Conservation (phyloP, 2,329 filamentous ascomycete species). For the Phialophora verrucosa region DNA sequence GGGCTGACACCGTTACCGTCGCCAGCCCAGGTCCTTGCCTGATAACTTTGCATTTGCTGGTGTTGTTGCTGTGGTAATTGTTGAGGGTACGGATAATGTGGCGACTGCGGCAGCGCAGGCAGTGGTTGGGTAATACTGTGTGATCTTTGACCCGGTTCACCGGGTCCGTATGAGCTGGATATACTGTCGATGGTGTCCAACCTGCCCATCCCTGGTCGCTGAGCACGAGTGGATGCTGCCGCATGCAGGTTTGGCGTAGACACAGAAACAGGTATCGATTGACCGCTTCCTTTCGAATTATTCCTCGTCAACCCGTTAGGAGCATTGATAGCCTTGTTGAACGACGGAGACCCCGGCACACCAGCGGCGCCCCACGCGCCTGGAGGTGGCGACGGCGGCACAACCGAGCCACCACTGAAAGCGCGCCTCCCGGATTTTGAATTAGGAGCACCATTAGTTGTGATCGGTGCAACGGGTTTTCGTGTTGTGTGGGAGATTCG, state of each 20-base stretch:
- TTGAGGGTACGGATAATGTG: constrained; percentile 6
- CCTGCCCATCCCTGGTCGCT: constrained; percentile 32
- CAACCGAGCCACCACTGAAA: constrained; percentile 16
- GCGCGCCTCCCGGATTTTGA: constrained; percentile 14
- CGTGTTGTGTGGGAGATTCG: constrained; percentile 24
- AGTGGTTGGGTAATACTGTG: constrained; percentile 22
- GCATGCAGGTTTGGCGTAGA: constrained; percentile 38
- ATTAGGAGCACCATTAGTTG: constrained; percentile 13
- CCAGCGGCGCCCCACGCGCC: constrained; percentile 36
- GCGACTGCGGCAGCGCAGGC: constrained; percentile 16
- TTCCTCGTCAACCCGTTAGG: constrained; percentile 34
- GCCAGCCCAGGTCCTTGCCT: constrained; percentile 16
- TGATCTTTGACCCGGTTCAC: constrained; percentile 23
- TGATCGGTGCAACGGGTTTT: constrained; percentile 22
- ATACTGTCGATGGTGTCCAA: constrained; percentile 38
- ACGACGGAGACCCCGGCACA: constrained; percentile 30
- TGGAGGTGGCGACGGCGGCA: constrained; percentile 30
- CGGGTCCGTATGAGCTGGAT: constrained; percentile 26
- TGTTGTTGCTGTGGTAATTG: constrained; percentile 12
- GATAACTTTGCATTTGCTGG: constrained; percentile 17
- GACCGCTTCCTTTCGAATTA: constrained; percentile 34
- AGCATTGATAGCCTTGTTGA: constrained; percentile 30
- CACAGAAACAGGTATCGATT: constrained; percentile 30
- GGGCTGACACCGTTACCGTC: constrained; percentile 12
- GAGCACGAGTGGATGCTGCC: constrained; percentile 8